Evolutionary conservation across 2,329 filamentous ascomycete genomes (phyloP).

Genomic region (Dendrostoma leiphaemia): DNA sequence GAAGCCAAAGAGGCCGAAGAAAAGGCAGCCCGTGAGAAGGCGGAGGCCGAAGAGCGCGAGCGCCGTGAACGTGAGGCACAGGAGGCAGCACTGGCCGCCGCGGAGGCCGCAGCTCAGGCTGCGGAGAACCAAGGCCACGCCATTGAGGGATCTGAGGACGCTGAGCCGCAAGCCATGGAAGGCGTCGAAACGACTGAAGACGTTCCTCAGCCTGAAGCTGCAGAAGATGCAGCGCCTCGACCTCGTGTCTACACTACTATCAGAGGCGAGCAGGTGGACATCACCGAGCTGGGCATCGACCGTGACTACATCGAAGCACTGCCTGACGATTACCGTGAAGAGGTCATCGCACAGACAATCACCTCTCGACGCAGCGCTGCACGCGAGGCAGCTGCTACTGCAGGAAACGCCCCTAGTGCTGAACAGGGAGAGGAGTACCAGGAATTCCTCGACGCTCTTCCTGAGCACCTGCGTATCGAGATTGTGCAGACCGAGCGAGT

Average conservation of each 20-base stretch:
- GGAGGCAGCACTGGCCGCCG: no score
- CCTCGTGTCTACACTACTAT: conserved; percentile 78
- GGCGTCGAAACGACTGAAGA: conserved; percentile 60
- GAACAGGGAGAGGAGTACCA: conserved; percentile 80
- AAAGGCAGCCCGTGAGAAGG: conserved; percentile 62
- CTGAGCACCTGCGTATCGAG: conserved; percentile 85
- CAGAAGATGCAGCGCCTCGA: conserved; percentile 44
- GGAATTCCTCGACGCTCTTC: conserved; percentile 90
- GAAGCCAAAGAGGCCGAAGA: conserved; percentile 74
- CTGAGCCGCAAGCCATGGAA: conserved; percentile 47
- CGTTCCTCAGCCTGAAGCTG: conserved; percentile 28
- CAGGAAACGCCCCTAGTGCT: conserved; percentile 56
- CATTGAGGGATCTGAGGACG: conserved; percentile 40
- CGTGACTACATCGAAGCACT: conserved; percentile 92
- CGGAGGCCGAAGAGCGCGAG: conserved; percentile 69
- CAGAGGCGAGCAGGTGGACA: conserved; percentile 82
- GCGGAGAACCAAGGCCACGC: conserved; percentile 30
- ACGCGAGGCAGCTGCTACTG: conserved; percentile 55
- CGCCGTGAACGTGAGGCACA: conserved; percentile 58
- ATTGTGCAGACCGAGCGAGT: conserved; percentile 86
- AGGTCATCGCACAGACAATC: conserved; percentile 90
- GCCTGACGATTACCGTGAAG: conserved; percentile 94
- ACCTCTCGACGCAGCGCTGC: conserved; percentile 80
- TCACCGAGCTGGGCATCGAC: conserved; percentile 92
- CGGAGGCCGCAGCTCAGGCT: conserved; percentile 51